Percentiles rank a stretch among this genome's conserved stretches.
Evolutionary conservation across 192 early-diverging fungal genomes (phyloP).

Genomic region (Allomyces macrogynus): DNA sequence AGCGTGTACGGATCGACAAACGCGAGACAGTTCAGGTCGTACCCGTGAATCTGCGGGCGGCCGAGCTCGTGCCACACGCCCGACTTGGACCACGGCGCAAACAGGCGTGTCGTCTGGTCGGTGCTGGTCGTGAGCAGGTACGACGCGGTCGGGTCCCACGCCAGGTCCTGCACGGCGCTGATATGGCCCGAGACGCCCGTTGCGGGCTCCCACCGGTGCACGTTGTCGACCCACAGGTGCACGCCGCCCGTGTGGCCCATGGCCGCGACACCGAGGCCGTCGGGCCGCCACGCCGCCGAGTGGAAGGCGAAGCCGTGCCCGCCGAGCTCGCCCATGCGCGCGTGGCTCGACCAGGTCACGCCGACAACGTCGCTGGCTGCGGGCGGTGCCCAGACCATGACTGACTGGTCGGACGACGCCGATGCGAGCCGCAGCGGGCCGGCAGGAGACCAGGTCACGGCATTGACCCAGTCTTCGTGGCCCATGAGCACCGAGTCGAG

Average conservation of each 20-base stretch:
- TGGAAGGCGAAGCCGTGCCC: slow-evolving; percentile 63
- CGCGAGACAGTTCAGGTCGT: slow-evolving; percentile 70
- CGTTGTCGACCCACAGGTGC: neutral
- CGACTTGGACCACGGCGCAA: slow-evolving; percentile 44
- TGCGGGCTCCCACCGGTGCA: slow-evolving; percentile 38
- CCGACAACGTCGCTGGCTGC: slow-evolving; percentile 10
- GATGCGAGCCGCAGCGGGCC: slow-evolving; percentile 48
- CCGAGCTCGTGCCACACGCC: slow-evolving; percentile 73
- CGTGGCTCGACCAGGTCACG: slow-evolving; percentile 1
- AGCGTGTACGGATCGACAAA: slow-evolving; percentile 52
- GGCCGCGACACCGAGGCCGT: slow-evolving; percentile 14
- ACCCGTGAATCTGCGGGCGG: slow-evolving; percentile 90
- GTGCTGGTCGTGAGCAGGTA: slow-evolving; percentile 57
- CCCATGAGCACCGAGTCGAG: slow-evolving; percentile 83
- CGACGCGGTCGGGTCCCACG: slow-evolving; percentile 59
- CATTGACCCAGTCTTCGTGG: slow-evolving; percentile 91
- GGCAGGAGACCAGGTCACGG: slow-evolving; percentile 55
- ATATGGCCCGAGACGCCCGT: slow-evolving; percentile 66
- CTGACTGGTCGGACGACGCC: slow-evolving; percentile 76
- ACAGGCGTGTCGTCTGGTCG: slow-evolving; percentile 79
- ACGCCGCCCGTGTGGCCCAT: slow-evolving; percentile 1
- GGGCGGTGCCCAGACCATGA: slow-evolving; percentile 79
- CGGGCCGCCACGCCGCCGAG: slow-evolving; percentile 46
- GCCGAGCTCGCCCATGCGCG: slow-evolving; percentile 76
- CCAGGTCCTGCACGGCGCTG: slow-evolving; percentile 48